Evolutionary conservation across 768 basidiomycete species (phyloP), one percentile per base, ranked within the genome.

Genomic region (Rhodotorula graminis): DNA sequence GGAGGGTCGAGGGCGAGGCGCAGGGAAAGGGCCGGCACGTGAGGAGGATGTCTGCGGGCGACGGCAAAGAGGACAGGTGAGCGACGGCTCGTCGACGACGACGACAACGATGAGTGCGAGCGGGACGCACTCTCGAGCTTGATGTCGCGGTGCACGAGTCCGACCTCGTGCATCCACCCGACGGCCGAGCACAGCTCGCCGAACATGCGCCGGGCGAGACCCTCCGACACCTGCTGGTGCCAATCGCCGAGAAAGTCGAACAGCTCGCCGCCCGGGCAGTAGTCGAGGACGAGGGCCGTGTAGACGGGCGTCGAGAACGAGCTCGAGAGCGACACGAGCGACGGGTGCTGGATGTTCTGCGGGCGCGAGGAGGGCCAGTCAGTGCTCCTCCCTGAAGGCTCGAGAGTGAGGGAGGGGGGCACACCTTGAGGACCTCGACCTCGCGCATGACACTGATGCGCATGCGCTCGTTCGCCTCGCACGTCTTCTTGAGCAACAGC

Each of bases 71-170:
- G n/a, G n/a, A n/a, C 37, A 37, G 33, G 5, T 40, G 1, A 23
- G 27, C 6, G 23, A 2, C 10, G 27, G n/a, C 15, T 7, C 52
- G 50, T 57, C 5, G 16, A 37, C 44, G 52, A 55, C 63, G 31
- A 31, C 2, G 56, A 46, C 29, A 42, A 55, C 63, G 31, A 31
- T 0, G 56, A 46, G 21, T 33, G 12, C 4, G 18, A 16, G 11
- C 2, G 12, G 40, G 50, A n/a, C 49, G 78, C 75, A 85, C 85
- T 85, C 76, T 85, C 85, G 44, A 85, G 87, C 82, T 95, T 95
- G 82, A 95, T 88, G 81, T 94, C 93, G 8, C 93, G 85, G 80
- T 95, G 93, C 3, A 95, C 92, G 53, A 93, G 84, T 2, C 88
- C 88, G 23, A 90, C 89, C 52, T 86, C 84, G 78, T 95, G 92